Conservation (phyloP, 2,329 filamentous ascomycete species). For the Beauveria rudraprayagi region DNA sequence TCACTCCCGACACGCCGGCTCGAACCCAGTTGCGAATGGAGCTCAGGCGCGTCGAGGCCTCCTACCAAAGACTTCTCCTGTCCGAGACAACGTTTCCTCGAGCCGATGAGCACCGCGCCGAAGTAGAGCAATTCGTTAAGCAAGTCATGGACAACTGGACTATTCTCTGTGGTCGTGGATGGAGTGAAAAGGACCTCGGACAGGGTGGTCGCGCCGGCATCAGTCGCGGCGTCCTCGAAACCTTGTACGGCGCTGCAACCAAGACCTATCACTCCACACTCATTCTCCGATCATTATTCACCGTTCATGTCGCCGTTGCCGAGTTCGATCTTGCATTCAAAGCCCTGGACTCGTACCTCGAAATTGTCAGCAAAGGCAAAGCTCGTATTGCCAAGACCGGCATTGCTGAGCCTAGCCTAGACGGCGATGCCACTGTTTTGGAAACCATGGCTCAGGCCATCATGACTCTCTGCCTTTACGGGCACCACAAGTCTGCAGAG, state of each 20-base stretch:
- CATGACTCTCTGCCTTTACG: constrained; percentile 73
- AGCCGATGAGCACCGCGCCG: constrained; percentile 67
- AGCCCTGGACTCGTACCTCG: constrained; percentile 84
- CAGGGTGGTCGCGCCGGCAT: constrained; percentile 70
- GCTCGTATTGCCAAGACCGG: constrained; percentile 74
- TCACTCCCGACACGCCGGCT: constrained; percentile 42
- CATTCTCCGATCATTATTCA: constrained; percentile 78
- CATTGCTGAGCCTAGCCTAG: constrained; percentile 61
- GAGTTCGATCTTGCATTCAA: constrained; percentile 90
- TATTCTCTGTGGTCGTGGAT: constrained; percentile 68
- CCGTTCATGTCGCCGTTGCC: constrained; percentile 75
- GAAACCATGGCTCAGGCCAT: constrained; percentile 75
- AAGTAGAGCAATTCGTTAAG: constrained; percentile 76
- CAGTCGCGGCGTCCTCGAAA: constrained; percentile 71
- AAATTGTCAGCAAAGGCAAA: constrained; percentile 79
- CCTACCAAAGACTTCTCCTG: constrained; percentile 73
- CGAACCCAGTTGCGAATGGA: constrained; percentile 64
- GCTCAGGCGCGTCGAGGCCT: constrained; percentile 67
- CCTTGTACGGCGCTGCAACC: constrained; percentile 80
- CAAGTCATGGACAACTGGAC: constrained; percentile 80
- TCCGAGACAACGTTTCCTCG: constrained; percentile 76
- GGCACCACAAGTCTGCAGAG: constrained; percentile 64
- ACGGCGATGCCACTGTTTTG: constrained; percentile 69
- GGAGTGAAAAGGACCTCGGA: constrained; percentile 74
- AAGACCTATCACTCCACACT: constrained; percentile 94